Evolutionary conservation across 1,284 basidiomycete species (phyloP), one percentile per base, ranked within the genome.

Genomic region (Macrocystidia cucumis): DNA sequence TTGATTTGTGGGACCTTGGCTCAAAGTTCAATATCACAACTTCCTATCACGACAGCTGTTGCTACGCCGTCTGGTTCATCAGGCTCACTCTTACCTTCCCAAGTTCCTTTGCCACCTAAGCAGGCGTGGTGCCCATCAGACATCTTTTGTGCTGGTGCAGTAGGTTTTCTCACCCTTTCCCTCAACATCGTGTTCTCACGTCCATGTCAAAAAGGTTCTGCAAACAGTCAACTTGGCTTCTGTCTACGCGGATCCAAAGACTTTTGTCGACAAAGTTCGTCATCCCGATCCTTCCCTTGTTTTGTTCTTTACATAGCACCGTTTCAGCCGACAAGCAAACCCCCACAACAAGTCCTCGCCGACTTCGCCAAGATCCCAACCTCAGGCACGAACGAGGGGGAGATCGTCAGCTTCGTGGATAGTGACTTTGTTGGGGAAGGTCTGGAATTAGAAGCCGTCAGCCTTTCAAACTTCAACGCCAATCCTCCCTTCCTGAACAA

Each of bases 401-500:
- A 66, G 21, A 68, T 91, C 35, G 67, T 80, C 29, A 59, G 63
- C 17, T 95, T 92, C 49, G 70, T 91, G 23, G 69, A 90, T 37
- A 55, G 60, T n/a, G 73, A 90, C 56, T 93, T 95, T 49, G 55
- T 66, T 29, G 89, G 87, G 19, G 91, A 96, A 56, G 91, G 91
- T 3, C 73, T 77, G 7, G 91, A 95, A 54, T 70, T 95, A 9
- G 65, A 82, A 48, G 72, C 78, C 3, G 61, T 82, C 1, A 42
- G 64, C 12, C 62, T 92, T 3, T 41, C 74, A 3, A 71, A 74
- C 42, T 91, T 91, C 56, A 69, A 63, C 18, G n/a, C 60, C 0
- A 62, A 60, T 21, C 90, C 91, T 0, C 55, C 75, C 0, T 86
- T 91, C 58, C 57, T 95, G 35, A 60, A 65, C 18, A 83, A 85